Conservation (phyloP, 140 eudicot species). For the Ambrosia hybrid region DNA sequence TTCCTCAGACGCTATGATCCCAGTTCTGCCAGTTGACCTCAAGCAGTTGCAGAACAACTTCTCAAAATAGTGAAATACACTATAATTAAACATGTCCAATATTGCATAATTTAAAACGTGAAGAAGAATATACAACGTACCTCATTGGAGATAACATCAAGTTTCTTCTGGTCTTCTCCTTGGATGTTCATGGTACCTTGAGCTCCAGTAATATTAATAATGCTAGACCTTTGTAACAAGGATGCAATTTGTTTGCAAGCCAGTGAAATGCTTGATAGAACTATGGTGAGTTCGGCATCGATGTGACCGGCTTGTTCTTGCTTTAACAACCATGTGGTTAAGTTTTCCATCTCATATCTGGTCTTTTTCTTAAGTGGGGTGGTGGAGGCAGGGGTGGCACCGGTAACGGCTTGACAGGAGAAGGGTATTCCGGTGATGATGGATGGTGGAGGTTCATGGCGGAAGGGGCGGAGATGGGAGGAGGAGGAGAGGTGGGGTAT, state of each 20-base stretch:
- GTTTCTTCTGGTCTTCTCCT: constrained; percentile 90
- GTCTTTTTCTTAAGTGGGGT: constrained; percentile 29
- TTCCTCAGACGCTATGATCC: constrained; percentile 88
- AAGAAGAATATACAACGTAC: not conserved
- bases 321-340: constrained; percentile 72
- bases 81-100: no score
- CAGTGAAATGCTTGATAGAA: constrained; percentile 72
- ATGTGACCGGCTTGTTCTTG: constrained; percentile 72
- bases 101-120: no score
- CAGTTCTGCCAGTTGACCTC: constrained; percentile 79
- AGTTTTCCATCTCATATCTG: constrained; percentile 59
- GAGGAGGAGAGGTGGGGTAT: constrained; percentile 32
- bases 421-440: constrained; percentile 9
- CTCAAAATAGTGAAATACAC: not conserved
- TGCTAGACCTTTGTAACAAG: constrained; percentile 68
- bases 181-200: constrained; percentile 81
- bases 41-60: constrained; percentile 80
- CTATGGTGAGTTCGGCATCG: constrained; percentile 76
- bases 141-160: constrained; percentile 87
- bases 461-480: constrained; percentile 36
- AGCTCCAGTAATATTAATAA: constrained; percentile 73
- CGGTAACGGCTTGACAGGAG: constrained; percentile 31
- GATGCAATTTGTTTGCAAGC: constrained; percentile 91
- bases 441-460: constrained; percentile 22
- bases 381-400: constrained; percentile 17